Evolutionary conservation across 1,284 basidiomycete genomes (phyloP), one percentile per base, ranked within the genome.

Genomic region (Trichosporon inkin): DNA sequence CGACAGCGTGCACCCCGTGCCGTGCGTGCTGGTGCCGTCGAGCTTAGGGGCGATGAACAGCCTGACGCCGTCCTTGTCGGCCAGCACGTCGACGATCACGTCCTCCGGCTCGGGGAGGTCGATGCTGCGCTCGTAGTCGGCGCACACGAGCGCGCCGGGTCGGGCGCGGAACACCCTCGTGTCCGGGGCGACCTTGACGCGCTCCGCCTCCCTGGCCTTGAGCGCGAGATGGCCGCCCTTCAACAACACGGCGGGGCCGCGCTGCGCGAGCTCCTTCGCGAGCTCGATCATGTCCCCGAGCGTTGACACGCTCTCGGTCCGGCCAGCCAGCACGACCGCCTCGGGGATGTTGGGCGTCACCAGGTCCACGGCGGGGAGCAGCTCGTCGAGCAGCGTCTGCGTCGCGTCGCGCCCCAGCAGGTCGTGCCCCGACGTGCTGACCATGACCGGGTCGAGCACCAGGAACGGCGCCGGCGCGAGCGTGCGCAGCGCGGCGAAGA

Each of bases 1-100:
- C 39, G 87, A 88, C 10, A 97, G 81, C 0, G 94, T 97, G 74
- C 93, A 98, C 1, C 94, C 94, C 0, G 94, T 97, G 1, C 94
- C 94, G 71, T 97, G 94, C 0, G 93, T 94, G 65, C 82, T 90
- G 22, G 78, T 83, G 10, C 87, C 87, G 5, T 87, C 81, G 22
- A 94, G 80, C 20, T 84, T 80, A 3, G 84, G 85, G 2, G 86
- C 84, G 19, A 88, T 82, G 62, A 88, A 89, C 16, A 92, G 62
- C 0, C 82, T 82, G 32, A 78, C 75, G 11, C 47, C 57, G 49
- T 69, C 70, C 39, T 61, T 37, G 55, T 84, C 79, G 56, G 82
- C 82, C 10, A 96, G 78, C 0, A 93, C 82, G 70, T 96, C 92
- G n/a, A 89, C 86, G 7, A 94, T 87, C 36, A 89, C 72, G 10